phyloP scores from a whole-genome alignment of 768 basidiomycete species.

The Kwoniella mangroviensis region DNA sequence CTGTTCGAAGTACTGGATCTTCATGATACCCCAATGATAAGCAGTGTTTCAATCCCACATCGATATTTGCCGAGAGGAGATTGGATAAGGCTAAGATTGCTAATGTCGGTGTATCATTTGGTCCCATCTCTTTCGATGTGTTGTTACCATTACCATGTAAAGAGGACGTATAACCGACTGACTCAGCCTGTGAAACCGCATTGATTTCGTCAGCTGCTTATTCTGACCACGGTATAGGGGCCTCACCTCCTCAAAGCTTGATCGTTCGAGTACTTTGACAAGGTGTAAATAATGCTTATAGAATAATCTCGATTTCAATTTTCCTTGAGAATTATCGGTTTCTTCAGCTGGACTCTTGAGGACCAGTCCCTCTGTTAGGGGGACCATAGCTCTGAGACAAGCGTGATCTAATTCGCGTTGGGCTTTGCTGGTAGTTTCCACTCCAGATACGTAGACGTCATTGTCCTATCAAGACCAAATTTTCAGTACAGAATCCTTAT shows the following conservation, averaged over 20 bases:
- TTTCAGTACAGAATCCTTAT: background rate
- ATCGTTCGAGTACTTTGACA: conserved; percentile 32
- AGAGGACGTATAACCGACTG: conserved; percentile 14
- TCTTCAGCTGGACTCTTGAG: conserved; percentile 67
- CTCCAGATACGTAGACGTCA: conserved; percentile 5
- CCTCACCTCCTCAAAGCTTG: conserved; percentile 23
- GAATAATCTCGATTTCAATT: conserved; percentile 77
- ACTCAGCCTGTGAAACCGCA: conserved; percentile 9
- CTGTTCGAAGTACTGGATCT: conserved; percentile 71
- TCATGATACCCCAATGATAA: conserved; percentile 75
- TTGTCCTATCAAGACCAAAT: conserved; percentile 14
- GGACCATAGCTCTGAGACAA: conserved; percentile 74
- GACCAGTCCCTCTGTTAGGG: conserved; percentile 74
- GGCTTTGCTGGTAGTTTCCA: conserved; percentile 19
- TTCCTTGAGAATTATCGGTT: conserved; percentile 64
- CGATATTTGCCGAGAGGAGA: conserved; percentile 79
- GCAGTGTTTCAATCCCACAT: conserved; percentile 87
- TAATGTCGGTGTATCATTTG: conserved; percentile 60
- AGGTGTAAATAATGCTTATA: conserved; percentile 74
- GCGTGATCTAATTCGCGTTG: conserved; percentile 70
- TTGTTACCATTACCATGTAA: conserved; percentile 11
- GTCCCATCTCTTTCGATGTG: background rate
- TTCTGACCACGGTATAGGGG: background rate
- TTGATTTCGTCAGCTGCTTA: background rate
- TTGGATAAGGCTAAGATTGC: conserved; percentile 81